Percentiles rank a stretch among this genome's conserved stretches.
Evolutionary conservation across 352 stramenopile genomes (phyloP).

Genomic region (Phytopythium cucurbitacearum): DNA sequence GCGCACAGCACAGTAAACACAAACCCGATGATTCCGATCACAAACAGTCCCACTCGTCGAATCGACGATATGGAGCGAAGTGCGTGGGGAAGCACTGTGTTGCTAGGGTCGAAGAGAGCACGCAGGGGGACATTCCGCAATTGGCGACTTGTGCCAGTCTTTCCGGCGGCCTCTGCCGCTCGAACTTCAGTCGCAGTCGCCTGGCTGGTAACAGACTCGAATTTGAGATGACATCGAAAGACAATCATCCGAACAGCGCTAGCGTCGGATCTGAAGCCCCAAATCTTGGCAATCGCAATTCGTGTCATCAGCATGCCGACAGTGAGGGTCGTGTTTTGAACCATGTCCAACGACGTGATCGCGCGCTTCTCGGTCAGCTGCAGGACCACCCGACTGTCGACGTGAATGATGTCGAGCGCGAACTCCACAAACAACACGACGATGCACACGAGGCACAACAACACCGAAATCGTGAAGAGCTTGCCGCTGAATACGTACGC

Average conservation of each 20-base stretch:
- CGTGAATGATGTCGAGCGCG: not conserved
- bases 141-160: not conserved
- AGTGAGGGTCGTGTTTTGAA: slow-evolving; percentile 4
- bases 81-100: not conserved
- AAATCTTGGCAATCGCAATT: slow-evolving; percentile 2
- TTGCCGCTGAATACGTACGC: not conserved
- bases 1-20: too few species aligned
- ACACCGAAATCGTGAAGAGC: not conserved
- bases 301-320: slow-evolving; percentile 3
- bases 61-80: not conserved
- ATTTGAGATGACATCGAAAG: slow-evolving; percentile 3
- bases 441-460: slow-evolving; percentile 2
- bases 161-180: not conserved
- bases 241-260: slow-evolving; percentile 2
- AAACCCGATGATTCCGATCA: too few species aligned
- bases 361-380: not conserved
- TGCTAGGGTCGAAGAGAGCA: not conserved
- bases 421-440: slow-evolving; percentile 1
- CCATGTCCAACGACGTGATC: slow-evolving; percentile 3
- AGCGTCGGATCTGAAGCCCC: not conserved
- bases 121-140: not conserved
- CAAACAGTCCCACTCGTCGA: too few species aligned
- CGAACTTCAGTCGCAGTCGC: too few species aligned
- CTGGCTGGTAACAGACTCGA: not conserved
- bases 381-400: not conserved